Conservation (phyloP, 768 basidiomycete species). For the Tulasnella calospora region DNA sequence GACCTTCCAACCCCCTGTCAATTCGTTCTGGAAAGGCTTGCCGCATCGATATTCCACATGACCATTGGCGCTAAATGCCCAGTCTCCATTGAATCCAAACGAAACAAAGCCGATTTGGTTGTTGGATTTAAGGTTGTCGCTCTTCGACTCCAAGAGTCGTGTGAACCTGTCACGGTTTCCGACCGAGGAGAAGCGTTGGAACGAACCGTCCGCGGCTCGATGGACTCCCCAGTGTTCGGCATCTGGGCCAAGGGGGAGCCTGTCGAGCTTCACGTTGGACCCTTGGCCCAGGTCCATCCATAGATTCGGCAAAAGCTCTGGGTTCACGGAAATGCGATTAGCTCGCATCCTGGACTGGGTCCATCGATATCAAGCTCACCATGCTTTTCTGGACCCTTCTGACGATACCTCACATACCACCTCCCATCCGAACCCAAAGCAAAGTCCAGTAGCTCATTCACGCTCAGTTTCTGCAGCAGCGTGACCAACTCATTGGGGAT, state of each 20-base stretch:
- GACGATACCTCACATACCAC: conserved; percentile 11
- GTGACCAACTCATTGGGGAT: background rate
- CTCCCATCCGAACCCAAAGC: background rate
- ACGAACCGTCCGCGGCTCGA: background rate
- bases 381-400: conserved; percentile 10
- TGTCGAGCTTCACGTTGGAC: background rate
- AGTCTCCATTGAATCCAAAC: background rate
- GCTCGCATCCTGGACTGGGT: background rate
- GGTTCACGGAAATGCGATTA: background rate
- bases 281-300: background rate
- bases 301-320: conserved; percentile 2
- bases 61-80: background rate
- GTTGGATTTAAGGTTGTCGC: background rate
- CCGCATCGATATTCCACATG: background rate
- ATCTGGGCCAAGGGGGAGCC: conserved; percentile 1
- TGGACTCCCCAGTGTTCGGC: conserved; percentile 4
- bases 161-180: background rate
- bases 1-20: background rate
- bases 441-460: background rate
- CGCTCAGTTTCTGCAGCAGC: background rate
- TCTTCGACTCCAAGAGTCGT: background rate
- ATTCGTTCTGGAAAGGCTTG: background rate
- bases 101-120: background rate
- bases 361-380: background rate
- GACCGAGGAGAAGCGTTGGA: background rate